Evolutionary conservation across 2,329 filamentous ascomycete genomes (phyloP).

Genomic region (Nigrospora osmanthi): DNA sequence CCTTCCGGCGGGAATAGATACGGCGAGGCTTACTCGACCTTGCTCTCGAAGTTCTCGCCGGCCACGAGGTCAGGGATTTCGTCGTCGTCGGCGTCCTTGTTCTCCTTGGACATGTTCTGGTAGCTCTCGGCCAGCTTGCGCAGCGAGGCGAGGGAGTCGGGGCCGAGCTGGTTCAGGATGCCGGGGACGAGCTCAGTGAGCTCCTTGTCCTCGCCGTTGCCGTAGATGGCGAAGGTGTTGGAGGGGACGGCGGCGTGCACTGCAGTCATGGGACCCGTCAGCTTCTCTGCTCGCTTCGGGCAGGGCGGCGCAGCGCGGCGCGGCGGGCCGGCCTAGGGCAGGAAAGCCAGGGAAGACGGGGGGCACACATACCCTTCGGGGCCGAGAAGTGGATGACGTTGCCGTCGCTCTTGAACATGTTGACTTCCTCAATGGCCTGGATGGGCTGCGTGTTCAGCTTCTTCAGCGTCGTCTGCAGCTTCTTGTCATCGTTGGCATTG

Average conservation of each 20-base stretch:
- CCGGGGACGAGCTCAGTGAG: constrained; percentile 98
- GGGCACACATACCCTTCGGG: constrained; percentile 72
- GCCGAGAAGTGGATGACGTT: constrained; percentile 99
- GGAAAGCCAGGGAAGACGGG: background rate
- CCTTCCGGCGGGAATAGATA: background rate
- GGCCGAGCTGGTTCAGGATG: constrained; percentile 98
- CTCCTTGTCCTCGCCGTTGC: constrained; percentile 98
- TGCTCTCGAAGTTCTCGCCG: constrained; percentile 97
- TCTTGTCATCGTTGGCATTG: constrained; percentile 97
- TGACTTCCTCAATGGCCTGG: constrained; percentile 99
- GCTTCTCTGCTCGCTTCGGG: background rate
- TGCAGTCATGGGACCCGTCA: constrained; percentile 28
- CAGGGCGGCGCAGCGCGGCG: too few species aligned
- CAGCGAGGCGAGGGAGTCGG: constrained; percentile 93
- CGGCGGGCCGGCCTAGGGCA: background rate
- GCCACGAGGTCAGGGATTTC: constrained; percentile 97
- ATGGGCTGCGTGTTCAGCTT: constrained; percentile 99
- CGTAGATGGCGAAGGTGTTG: constrained; percentile 99
- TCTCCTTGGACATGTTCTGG: constrained; percentile 96
- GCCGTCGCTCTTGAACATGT: constrained; percentile 99
- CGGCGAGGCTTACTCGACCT: constrained; percentile 67
- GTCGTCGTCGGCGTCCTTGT: constrained; percentile 74
- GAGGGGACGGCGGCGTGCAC: constrained; percentile 94
- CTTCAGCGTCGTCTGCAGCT: constrained; percentile 94
- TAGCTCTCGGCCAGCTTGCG: constrained; percentile 99